phyloP scores from a whole-genome alignment of 192 early-diverging fungal species.

The Podila horticola region DNA sequence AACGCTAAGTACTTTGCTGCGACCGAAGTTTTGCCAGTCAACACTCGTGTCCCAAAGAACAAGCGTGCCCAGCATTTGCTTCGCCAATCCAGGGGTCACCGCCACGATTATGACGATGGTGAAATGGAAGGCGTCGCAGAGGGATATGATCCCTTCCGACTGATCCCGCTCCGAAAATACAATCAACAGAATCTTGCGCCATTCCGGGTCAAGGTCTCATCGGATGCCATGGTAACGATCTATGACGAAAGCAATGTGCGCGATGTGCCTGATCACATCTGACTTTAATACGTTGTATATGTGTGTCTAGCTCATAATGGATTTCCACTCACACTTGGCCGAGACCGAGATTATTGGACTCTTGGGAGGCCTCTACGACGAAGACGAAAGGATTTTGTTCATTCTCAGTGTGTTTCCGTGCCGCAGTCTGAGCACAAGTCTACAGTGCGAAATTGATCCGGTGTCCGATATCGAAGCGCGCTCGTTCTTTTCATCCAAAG shows the following conservation, averaged over 20 bases:
- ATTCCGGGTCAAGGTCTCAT: slow-evolving; percentile 59
- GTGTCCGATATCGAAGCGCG: slow-evolving; percentile 86
- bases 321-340: slow-evolving; percentile 91
- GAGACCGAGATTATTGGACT: slow-evolving; percentile 95
- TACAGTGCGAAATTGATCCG: slow-evolving; percentile 96
- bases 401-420: slow-evolving; percentile 85
- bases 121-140: slow-evolving; percentile 19
- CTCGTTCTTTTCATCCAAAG: slow-evolving; percentile 71
- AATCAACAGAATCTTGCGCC: slow-evolving; percentile 58
- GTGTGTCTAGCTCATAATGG: slow-evolving; percentile 80
- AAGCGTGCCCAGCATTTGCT: slow-evolving; percentile 35
- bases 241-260: no score
- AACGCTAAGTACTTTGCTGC: slow-evolving; percentile 71
- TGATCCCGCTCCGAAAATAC: slow-evolving; percentile 60
- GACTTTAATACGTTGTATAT: not conserved
- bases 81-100: slow-evolving; percentile 11
- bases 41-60: slow-evolving; percentile 42
- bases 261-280: not conserved
- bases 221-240: slow-evolving; percentile 61
- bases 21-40: slow-evolving; percentile 26
- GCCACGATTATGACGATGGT: slow-evolving; percentile 9
- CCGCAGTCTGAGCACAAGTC: slow-evolving; percentile 79
- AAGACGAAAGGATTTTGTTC: slow-evolving; percentile 56
- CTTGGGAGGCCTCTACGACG: slow-evolving; percentile 81
- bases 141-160: slow-evolving; percentile 66